Conservation (phyloP, 1,284 basidiomycete genomes). For the Fomitopsis pinicola region DNA sequence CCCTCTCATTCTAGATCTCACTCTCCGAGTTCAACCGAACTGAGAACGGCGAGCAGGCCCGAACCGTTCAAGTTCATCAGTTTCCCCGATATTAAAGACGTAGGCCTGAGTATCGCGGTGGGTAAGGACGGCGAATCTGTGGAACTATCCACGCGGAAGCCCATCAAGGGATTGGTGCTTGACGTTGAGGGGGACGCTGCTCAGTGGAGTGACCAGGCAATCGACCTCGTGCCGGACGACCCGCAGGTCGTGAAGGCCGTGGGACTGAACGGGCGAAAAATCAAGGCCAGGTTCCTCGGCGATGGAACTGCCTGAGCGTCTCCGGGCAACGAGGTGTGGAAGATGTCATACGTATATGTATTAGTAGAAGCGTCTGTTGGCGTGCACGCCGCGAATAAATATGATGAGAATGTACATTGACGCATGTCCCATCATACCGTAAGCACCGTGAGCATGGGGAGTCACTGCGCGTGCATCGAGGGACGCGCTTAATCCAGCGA, state of each 20-base stretch:
- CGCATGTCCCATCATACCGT: conserved; percentile 1
- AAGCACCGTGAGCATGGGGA: neutral
- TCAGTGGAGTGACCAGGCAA: conserved; percentile 81
- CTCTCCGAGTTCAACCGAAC: neutral
- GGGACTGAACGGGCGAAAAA: conserved; percentile 62
- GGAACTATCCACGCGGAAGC: conserved; percentile 55
- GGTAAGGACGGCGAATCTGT: conserved; percentile 59
- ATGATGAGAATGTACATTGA: neutral
- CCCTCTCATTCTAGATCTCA: neutral
- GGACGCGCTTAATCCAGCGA: neutral
- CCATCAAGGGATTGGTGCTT: conserved; percentile 83
- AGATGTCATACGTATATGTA: conserved; percentile 2
- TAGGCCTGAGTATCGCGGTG: conserved; percentile 53
- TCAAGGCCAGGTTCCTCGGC: conserved; percentile 68
- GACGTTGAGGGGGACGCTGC: conserved; percentile 70
- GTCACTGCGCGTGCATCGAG: neutral
- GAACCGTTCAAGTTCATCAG: conserved; percentile 89
- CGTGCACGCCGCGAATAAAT: neutral
- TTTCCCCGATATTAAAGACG: conserved; percentile 61
- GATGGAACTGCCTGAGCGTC: conserved; percentile 52
- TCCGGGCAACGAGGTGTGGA: neutral
- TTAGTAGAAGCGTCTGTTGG: conserved; percentile 3
- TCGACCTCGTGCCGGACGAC: conserved; percentile 85
- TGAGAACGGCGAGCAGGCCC: conserved; percentile 48
- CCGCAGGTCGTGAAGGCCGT: conserved; percentile 60